Conservation (phyloP, 2,329 filamentous ascomycete species). For the Ascochyta fabae region DNA sequence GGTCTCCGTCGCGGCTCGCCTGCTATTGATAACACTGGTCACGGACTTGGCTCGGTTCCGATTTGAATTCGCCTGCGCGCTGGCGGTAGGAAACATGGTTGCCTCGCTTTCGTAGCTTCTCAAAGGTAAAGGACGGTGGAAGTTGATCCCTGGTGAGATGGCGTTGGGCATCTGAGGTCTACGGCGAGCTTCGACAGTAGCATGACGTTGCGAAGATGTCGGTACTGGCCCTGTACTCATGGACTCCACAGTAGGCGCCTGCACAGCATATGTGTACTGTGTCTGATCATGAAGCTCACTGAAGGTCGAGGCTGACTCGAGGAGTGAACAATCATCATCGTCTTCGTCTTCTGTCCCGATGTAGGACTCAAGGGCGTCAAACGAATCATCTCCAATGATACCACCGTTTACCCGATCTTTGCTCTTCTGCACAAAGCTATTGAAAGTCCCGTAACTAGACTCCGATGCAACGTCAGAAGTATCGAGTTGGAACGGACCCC, state of each 20-base stretch:
- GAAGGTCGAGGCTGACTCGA: conserved; percentile 7
- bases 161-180: background rate
- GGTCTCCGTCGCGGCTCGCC: background rate
- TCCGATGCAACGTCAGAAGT: conserved; percentile 10
- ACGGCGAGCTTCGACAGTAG: conserved; percentile 2
- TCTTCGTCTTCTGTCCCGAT: conserved; percentile 7
- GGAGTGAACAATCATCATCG: conserved; percentile 8
- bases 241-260: background rate
- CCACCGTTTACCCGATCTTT: background rate
- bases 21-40: conserved; percentile 4
- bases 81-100: conserved; percentile 8
- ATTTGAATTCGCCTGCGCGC: background rate
- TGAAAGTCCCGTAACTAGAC: conserved; percentile 4
- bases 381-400: conserved; percentile 5
- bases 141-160: background rate
- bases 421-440: background rate
- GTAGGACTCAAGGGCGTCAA: conserved; percentile 9
- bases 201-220: conserved; percentile 4
- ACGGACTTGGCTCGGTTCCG: conserved; percentile 2
- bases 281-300: background rate
- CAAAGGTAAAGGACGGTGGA: conserved; percentile 24
- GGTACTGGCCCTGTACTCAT: background rate
- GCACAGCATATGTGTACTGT: background rate
- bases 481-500: conserved; percentile 12
- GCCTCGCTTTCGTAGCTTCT: conserved; percentile 22